These are phyloP conservation scores for Dichotomopilus funicola DNA, from an alignment of 2,329 filamentous ascomycete genomes.

Conservation along the genomic window DNA sequence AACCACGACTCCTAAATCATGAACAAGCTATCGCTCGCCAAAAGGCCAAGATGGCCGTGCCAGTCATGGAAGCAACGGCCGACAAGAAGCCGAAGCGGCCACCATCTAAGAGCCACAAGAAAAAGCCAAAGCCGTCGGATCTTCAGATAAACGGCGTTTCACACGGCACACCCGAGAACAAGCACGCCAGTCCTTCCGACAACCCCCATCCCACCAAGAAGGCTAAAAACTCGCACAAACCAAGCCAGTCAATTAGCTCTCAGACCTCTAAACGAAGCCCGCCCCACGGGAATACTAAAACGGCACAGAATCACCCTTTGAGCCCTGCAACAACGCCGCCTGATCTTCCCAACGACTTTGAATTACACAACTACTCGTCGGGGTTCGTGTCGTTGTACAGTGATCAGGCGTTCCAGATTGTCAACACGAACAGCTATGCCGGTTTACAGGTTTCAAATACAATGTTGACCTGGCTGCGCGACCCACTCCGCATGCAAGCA, in stretches of 20 bases:
- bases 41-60: conserved; percentile 46
- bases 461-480: conserved; percentile 71
- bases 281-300: conserved; percentile 55
- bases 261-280: conserved; percentile 59
- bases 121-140: conserved; percentile 69
- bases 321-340: conserved; percentile 74
- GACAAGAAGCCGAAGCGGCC: conserved; percentile 71
- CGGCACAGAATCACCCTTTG: conserved; percentile 50
- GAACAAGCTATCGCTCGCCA: conserved; percentile 71
- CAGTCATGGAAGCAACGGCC: conserved; percentile 38
- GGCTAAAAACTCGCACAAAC: conserved; percentile 71
- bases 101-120: conserved; percentile 77
- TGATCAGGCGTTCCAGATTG: conserved; percentile 50
- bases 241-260: conserved; percentile 70
- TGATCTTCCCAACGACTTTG: conserved; percentile 55
- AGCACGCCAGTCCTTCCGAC: conserved; percentile 38
- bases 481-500: conserved; percentile 59
- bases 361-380: conserved; percentile 63
- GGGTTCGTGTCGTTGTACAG: conserved; percentile 72
- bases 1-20: conserved; percentile 66
- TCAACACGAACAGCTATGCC: conserved; percentile 70
- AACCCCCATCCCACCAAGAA: conserved; percentile 63
- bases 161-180: conserved; percentile 46
- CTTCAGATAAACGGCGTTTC: conserved; percentile 61
- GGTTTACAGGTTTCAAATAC: conserved; percentile 68